Evolutionary conservation across 2,329 filamentous ascomycete species (phyloP).

Genomic region (Elsinoe necatrix): DNA sequence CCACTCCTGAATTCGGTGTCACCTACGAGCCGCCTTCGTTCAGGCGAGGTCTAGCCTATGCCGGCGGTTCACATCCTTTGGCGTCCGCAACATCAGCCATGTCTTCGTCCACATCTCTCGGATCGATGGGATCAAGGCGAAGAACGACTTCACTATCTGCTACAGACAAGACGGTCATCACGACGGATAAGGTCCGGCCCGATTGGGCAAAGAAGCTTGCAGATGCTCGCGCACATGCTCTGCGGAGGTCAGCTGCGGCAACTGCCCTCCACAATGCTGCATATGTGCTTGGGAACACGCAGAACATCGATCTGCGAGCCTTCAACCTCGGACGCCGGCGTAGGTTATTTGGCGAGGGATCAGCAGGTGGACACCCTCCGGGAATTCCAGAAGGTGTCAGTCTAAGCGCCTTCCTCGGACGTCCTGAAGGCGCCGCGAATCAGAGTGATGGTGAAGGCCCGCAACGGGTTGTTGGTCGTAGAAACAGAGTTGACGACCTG

Average conservation of each 20-base stretch:
- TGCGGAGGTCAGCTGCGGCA: constrained; percentile 80
- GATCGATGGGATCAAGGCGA: constrained; percentile 41
- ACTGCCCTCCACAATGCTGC: constrained; percentile 92
- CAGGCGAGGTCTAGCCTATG: constrained; percentile 68
- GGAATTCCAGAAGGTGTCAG: constrained; percentile 26
- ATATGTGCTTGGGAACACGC: constrained; percentile 66
- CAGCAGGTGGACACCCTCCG: constrained; percentile 38
- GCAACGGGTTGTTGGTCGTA: constrained; percentile 44
- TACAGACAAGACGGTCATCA: constrained; percentile 75
- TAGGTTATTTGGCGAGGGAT: constrained; percentile 44
- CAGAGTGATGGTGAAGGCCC: constrained; percentile 28
- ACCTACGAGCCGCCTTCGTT: constrained; percentile 87
- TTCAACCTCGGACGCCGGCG: constrained; percentile 42
- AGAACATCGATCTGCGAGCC: constrained; percentile 37
- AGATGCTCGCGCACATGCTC: constrained; percentile 73
- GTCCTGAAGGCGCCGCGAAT: constrained; percentile 24
- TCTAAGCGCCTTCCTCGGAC: constrained; percentile 24
- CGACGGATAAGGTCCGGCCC: constrained; percentile 82
- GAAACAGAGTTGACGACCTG: constrained; percentile 69
- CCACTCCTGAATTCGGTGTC: constrained; percentile 91
- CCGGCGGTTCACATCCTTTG: constrained; percentile 42
- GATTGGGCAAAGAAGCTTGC: constrained; percentile 91
- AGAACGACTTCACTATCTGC: constrained; percentile 68
- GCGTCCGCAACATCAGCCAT: constrained; percentile 58
- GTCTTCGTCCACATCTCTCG: constrained; percentile 75